Conservation (phyloP, 1,139 yeast genomes). For the Insectozyma bohioensis region DNA sequence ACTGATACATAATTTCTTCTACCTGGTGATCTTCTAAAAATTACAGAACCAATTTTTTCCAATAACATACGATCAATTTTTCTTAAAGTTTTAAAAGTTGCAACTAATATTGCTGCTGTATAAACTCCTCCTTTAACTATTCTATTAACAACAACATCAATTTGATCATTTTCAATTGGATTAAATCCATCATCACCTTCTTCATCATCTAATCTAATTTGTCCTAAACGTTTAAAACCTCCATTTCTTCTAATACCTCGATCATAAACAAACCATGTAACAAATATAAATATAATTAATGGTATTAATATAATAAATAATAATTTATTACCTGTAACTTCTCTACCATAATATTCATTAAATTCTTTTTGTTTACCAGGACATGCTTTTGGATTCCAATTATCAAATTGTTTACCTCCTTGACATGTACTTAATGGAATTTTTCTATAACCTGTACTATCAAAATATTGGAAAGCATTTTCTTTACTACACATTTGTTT, state of each 20-base stretch:
- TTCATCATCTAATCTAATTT: constrained; percentile 76
- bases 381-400: constrained; percentile 68
- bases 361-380: constrained; percentile 83
- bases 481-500: constrained; percentile 58
- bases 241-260: constrained; percentile 79
- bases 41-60: constrained; percentile 32
- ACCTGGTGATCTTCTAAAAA: constrained; percentile 44
- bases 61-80: constrained; percentile 36
- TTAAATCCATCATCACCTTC: constrained; percentile 64
- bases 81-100: constrained; percentile 37
- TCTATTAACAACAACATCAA: constrained; percentile 61
- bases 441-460: constrained; percentile 48
- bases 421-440: constrained; percentile 46
- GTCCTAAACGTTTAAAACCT: constrained; percentile 80
- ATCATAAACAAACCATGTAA: constrained; percentile 76
- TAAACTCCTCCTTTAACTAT: constrained; percentile 65
- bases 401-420: constrained; percentile 56
- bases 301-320: constrained; percentile 59
- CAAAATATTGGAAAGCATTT: constrained; percentile 55
- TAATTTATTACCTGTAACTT: constrained; percentile 54
- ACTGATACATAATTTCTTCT: constrained; percentile 44
- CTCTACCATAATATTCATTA: constrained; percentile 54
- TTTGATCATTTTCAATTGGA: constrained; percentile 64
- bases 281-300: constrained; percentile 51
- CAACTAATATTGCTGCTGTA: constrained; percentile 44